Conservation (phyloP, 1,284 basidiomycete species). For the Ganoderma leucocontextum region DNA sequence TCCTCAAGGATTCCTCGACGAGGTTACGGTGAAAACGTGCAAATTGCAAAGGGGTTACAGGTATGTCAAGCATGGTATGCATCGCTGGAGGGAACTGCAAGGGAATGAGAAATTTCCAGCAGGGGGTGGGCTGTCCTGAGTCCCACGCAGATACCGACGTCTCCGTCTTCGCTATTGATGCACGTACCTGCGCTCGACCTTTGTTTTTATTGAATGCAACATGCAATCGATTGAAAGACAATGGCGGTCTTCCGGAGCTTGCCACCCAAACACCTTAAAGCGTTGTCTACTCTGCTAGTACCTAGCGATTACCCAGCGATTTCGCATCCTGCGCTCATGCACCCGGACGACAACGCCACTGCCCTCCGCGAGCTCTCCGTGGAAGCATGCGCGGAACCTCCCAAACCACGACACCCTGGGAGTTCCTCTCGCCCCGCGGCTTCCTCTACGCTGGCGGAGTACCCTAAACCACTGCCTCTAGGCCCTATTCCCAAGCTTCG, state of each 20-base stretch:
- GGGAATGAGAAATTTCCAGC: not conserved
- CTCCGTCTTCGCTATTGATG: not conserved
- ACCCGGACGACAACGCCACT: not conserved
- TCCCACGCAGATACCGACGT: not conserved
- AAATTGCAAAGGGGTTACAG: not conserved
- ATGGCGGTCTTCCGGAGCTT: no score
- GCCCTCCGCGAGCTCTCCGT: not conserved
- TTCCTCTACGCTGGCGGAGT: not conserved
- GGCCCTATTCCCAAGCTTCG: not conserved
- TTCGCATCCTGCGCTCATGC: not conserved
- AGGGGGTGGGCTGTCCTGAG: not conserved
- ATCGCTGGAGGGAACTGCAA: not conserved
- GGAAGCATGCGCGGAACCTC: not conserved
- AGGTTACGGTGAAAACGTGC: no score
- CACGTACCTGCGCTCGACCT: not conserved
- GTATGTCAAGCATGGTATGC: not conserved
- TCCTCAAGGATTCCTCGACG: no score
- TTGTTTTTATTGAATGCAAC: not conserved
- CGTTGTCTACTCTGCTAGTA: not conserved
- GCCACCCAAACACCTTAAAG: not conserved
- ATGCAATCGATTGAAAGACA: not conserved
- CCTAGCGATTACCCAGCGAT: not conserved
- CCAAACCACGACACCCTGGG: not conserved
- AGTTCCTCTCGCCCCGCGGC: not conserved
- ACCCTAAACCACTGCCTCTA: not conserved